Evolutionary conservation across 2,329 filamentous ascomycete species (phyloP), one percentile per base, ranked within the genome.

Genomic region (Myotisia sp.): DNA sequence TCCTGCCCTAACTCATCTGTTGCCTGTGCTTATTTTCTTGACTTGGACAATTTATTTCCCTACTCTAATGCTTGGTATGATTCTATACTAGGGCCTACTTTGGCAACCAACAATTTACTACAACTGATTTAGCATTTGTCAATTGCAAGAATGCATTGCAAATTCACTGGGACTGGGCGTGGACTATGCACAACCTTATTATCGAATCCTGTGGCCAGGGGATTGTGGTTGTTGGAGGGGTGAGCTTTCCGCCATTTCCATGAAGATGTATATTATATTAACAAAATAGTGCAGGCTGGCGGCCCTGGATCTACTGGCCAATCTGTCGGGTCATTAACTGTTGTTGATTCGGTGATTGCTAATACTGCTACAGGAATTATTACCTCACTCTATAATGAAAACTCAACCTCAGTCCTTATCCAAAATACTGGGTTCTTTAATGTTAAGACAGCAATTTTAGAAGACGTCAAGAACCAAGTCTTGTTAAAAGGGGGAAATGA

Each of bases 71-170:
- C 27, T 9, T 12, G 10, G 12, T 12, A 14, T 10, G 9, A 29
- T 14, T 14, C 27, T n/a, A 3, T 6, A 12, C 5, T 20, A 32
- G 29, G 6, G 29, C 29, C 3, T 32, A 32, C n/a, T 32, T 71
- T 39, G 71, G 74, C 8, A 73, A 66, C 39, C 74, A 80, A 54
- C 76, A 79, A 40, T 70, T 69, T 41, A 76, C 70, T 0, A 67
- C 65, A 12, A 59, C 62, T 2, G 66, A 69, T 29, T 44, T 76
- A 4, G 61, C 56, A 0, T 72, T 74, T 47, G 53, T 63, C 21
- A 56, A 62, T 22, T 62, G 57, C 20, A 53, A 58, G 0, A 74
- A 68, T 0, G 69, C 68, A 2, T 64, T 76, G 24, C 59, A 67
- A 17, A 58, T 70, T 37, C 48, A 67, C 7, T 75, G 69, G 68